phyloP scores from a whole-genome alignment of 345 rosid genomes.

The Gossypium raimondii region DNA sequence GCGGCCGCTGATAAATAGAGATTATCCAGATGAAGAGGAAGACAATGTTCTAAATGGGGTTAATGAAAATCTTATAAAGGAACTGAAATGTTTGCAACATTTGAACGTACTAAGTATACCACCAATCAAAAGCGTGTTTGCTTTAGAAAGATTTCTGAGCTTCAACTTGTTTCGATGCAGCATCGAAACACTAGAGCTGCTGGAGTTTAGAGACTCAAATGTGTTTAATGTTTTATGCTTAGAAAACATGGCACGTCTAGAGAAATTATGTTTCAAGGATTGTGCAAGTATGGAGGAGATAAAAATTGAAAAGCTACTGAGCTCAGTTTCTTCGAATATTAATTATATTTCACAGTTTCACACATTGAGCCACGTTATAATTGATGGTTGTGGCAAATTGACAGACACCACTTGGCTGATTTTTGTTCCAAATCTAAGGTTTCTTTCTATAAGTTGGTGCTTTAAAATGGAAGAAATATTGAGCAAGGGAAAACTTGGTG shows the following conservation, averaged over 20 bases:
- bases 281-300: background rate
- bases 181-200: background rate
- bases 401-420: background rate
- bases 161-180: background rate
- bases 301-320: background rate
- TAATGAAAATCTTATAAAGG: background rate
- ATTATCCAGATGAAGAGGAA: background rate
- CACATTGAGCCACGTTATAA: too few relatives aligned
- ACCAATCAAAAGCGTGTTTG: background rate
- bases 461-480: constrained; percentile 18
- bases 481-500: too few relatives aligned
- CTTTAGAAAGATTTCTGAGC: background rate
- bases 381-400: background rate
- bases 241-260: background rate
- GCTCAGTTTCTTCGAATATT: too few relatives aligned
- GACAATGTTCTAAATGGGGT: background rate
- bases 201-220: background rate
- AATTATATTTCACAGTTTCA: background rate
- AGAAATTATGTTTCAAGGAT: background rate
- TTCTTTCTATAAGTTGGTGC: constrained; percentile 3
- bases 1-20: background rate
- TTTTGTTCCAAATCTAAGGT: constrained; percentile 6
- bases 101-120: background rate
- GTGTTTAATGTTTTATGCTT: background rate
- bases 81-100: background rate